Evolutionary conservation across 2,329 filamentous ascomycete species (phyloP), one percentile per base, ranked within the genome.

Genomic region (Berkeleyomyces basicola): DNA sequence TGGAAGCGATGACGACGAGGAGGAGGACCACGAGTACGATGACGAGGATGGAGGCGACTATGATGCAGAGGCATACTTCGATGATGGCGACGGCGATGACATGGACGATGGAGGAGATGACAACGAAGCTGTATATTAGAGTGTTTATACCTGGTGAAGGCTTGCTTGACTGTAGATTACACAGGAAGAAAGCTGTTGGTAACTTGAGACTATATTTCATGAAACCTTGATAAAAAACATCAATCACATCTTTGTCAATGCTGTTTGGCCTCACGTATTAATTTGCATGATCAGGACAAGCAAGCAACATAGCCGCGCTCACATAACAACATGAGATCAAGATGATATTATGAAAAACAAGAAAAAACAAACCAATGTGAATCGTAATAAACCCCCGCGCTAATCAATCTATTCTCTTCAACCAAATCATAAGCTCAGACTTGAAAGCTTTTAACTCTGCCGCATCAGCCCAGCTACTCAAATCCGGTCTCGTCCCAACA

Each of bases 31-130:
- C 62, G 73, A 72, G 33, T 79, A 78, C 65, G 79, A 83, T 58
- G 81, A 83, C 62, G 79, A 82, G 64, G 79, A 81, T 58, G 81
- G 78, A 1, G 81, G 81, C 6, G 81, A 83, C 65, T 84, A 84
- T 68, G 78, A 83, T 53, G 81, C 81, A 2, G 81, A 84, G 67
- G 75, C 76, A 7, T 83, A 83, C 71, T 83, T 83, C 68, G 81
- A 83, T 65, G 79, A 77, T 33, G 79, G 79, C 10, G 79, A 80
- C 65, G 79, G 82, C 31, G 79, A 79, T 57, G 77, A 77, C 58
- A 78, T 75, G 3, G 77, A 77, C 6, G 80, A 79, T 33, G 81
- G 79, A 42, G 79, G 74, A 47, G 75, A 76, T 66, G 72, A 67
- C 44, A 57, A 61, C 16, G 62, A 64, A 36, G 60, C 60, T 31